Conservation (phyloP, 495 filamentous ascomycete species). For the Neurospora sp. region DNA sequence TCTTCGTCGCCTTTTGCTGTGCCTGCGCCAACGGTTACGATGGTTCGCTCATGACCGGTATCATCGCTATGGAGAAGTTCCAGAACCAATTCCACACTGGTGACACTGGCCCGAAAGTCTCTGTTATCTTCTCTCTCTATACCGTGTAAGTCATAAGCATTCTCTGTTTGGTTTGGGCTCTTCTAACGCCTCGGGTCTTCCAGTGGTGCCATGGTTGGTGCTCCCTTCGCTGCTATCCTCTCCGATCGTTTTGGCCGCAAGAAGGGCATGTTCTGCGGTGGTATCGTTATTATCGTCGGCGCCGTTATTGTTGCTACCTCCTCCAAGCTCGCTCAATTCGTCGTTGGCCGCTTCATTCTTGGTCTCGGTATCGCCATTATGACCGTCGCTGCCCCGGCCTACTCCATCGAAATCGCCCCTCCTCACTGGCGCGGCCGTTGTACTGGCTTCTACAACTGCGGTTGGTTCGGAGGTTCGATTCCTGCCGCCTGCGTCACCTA, state of each 20-base stretch:
- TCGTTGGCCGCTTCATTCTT: conserved; percentile 42
- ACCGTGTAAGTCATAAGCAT: conserved; percentile 27
- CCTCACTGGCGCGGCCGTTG: conserved; percentile 41
- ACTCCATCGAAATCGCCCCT: conserved; percentile 38
- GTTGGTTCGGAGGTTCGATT: conserved; percentile 42
- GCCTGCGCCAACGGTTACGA: conserved; percentile 45
- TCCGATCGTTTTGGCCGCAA: conserved; percentile 35
- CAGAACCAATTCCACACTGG: conserved; percentile 27
- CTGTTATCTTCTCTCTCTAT: conserved; percentile 39
- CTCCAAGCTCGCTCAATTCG: conserved; percentile 29
- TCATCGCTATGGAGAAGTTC: conserved; percentile 31
- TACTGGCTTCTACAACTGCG: conserved; percentile 43
- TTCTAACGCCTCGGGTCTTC: background rate
- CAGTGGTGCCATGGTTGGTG: conserved; percentile 37
- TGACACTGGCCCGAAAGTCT: conserved; percentile 25
- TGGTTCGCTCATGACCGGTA: conserved; percentile 28
- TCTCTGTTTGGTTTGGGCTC: background rate
- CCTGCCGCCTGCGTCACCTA: conserved; percentile 37
- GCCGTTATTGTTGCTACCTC: conserved; percentile 35
- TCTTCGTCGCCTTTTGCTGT: conserved; percentile 38
- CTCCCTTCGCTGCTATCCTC: conserved; percentile 34
- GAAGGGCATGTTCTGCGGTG: conserved; percentile 39
- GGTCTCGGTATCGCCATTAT: conserved; percentile 42
- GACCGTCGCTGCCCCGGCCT: conserved; percentile 38
- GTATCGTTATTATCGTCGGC: conserved; percentile 40